Base-by-base conservation (phyloP, 176 grass and related monocot species). In the Triticum dicoccoides region DNA sequence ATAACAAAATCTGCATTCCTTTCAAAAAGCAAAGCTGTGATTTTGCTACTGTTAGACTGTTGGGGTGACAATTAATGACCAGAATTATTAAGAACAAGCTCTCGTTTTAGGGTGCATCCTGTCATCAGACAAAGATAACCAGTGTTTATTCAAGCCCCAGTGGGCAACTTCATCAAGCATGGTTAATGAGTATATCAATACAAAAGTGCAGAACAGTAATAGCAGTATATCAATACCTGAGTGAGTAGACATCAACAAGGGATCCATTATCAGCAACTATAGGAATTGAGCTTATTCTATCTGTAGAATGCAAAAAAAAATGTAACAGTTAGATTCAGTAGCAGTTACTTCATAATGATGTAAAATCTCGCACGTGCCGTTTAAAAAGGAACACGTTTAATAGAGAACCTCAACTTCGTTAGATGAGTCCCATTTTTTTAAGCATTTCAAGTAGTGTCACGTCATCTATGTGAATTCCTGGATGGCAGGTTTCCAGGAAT, bases 281-380 rank as follows among this genome's bases (percentile, higher is more conserved):
- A 73, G 91, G 91, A 79, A 93, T 88, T 65, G 91, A 90, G 85
- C 88, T 93, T 82, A 90, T 21, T 87, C 88, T 85, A 82, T 81
- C 91, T 93, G 85, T 71, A 82, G 44, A 37, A 42, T 51, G 17
- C 32, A 32, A 32, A 83, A 64, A 25, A 2, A 88, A 67, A 81
- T 11, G 18, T 37, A 69, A 66, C 33, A 63, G 42, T 65, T 44
- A 30, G 69, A 79, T 66, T 83, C 41, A 65, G 63, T 82, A 65
- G 45, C 5, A 30, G 5, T 12, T 72, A 77, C 27, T 82, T 47
- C 39, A 56, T 54, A 76, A 85, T 58, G 29, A 62, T 64, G 62
- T 13, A 59, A 61, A 77, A 69, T 44, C 81, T 67, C 80, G 35
- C 7, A 5, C n/a, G 32, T 81, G 49, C 77, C 73, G 23, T 90